A percentile compares a stretch with the other conserved stretches of the same genome.
Conservation (phyloP, 352 stramenopile genomes). For the Pythium utonaiense region DNA sequence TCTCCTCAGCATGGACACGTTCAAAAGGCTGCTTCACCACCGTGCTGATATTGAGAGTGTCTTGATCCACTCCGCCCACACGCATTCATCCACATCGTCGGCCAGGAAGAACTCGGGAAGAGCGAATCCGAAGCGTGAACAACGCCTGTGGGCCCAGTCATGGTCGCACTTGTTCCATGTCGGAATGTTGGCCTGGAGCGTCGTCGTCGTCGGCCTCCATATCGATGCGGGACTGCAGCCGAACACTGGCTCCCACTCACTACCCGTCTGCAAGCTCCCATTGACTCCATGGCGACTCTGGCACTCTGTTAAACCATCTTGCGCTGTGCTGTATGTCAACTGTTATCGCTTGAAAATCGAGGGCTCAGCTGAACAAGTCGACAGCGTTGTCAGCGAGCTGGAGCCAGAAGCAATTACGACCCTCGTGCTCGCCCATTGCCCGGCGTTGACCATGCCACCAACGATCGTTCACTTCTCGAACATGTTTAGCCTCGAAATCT, state of each 20-base stretch:
- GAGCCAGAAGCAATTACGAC: background rate
- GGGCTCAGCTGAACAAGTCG: no score
- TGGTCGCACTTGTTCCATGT: background rate
- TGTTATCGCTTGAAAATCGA: no score
- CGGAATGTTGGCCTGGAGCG: background rate
- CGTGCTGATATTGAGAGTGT: background rate
- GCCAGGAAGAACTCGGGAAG: background rate
- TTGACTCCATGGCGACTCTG: no score
- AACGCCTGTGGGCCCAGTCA: background rate
- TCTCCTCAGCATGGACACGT: background rate
- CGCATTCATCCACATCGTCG: background rate
- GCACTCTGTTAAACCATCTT: no score
- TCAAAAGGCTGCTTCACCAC: background rate
- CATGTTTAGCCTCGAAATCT: constrained; percentile 13
- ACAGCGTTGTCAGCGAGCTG: no score
- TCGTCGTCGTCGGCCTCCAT: background rate
- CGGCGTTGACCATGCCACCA: background rate
- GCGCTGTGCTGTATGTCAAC: no score
- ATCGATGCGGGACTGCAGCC: background rate
- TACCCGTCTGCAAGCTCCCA: no score
- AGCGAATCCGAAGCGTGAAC: background rate
- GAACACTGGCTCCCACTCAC: no score
- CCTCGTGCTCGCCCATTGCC: background rate
- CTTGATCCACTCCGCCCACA: background rate
- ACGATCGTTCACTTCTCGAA: background rate